Evolutionary conservation across 2,329 filamentous ascomycete genomes (phyloP).

Genomic region (Colletotrichum cuscutae): DNA sequence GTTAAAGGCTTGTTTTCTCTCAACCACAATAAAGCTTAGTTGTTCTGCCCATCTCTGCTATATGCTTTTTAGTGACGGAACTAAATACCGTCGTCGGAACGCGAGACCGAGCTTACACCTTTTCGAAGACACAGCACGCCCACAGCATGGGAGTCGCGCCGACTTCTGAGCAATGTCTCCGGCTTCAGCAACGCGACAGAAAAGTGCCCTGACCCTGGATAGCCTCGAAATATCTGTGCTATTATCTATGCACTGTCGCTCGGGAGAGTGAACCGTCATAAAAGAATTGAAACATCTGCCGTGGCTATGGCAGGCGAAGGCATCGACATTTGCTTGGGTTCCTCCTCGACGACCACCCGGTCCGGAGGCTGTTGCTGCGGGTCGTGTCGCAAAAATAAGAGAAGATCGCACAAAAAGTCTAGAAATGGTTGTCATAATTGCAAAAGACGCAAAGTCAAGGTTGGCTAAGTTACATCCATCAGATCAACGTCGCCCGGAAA

Average conservation of each 20-base stretch:
- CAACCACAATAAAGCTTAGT: no score
- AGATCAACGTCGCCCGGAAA: no score
- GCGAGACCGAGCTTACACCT: no score
- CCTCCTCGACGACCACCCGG: not conserved
- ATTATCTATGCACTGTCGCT: no score
- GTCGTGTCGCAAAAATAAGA: not conserved
- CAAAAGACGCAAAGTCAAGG: constrained; percentile 33
- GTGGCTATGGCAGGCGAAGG: not conserved
- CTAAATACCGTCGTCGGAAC: no score
- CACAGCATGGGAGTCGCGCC: not conserved
- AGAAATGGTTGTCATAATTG: constrained; percentile 32
- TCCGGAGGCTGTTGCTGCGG: not conserved
- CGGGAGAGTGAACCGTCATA: no score
- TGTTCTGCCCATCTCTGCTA: no score
- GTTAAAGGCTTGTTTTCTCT: not conserved
- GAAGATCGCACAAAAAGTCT: constrained; percentile 18
- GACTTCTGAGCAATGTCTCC: not conserved
- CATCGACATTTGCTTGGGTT: not conserved
- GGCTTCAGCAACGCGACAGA: not conserved
- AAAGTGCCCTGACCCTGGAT: not conserved
- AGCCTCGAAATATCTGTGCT: no score
- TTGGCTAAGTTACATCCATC: not conserved
- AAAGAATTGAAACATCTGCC: not conserved
- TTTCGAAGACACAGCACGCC: not conserved
- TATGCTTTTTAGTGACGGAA: no score